phyloP scores from a whole-genome alignment of 441 rosid genomes.

The Euphorbia celastroides region DNA sequence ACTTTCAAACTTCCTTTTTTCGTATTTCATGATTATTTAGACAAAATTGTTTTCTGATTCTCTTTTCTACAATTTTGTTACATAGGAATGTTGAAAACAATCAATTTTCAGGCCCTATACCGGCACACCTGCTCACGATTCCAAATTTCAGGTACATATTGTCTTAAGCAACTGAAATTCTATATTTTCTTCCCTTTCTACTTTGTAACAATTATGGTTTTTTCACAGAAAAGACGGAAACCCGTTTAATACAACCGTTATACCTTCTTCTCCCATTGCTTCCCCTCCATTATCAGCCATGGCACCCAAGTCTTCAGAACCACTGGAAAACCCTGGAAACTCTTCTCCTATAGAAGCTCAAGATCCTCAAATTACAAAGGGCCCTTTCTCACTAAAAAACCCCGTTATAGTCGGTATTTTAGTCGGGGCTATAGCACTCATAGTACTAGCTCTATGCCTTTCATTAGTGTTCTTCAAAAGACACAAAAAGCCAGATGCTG shows the following conservation, averaged over 20 bases:
- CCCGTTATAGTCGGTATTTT: slow-evolving; percentile 36
- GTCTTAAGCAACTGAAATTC: too few species aligned
- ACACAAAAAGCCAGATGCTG: slow-evolving; percentile 20
- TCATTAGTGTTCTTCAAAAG: slow-evolving; percentile 40
- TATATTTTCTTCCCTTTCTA: slow-evolving; percentile 1
- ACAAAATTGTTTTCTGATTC: too few species aligned
- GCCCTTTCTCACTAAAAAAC: slow-evolving; percentile 25
- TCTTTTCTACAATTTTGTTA: slow-evolving; percentile 15
- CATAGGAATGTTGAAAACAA: slow-evolving; percentile 78
- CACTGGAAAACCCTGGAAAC: slow-evolving; percentile 30
- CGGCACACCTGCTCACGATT: slow-evolving; percentile 49
- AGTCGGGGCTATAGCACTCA: slow-evolving; percentile 37
- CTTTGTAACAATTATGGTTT: slow-evolving; percentile 11
- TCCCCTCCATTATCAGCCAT: slow-evolving; percentile 37
- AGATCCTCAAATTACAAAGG: slow-evolving; percentile 1
- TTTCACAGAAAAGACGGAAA: slow-evolving; percentile 85
- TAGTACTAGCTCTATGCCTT: slow-evolving; percentile 37
- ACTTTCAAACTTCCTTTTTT: slow-evolving; percentile 5
- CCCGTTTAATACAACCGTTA: slow-evolving; percentile 72
- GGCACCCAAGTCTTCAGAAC: slow-evolving; percentile 41
- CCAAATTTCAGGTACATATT: slow-evolving; percentile 68
- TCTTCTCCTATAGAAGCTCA: slow-evolving; percentile 33
- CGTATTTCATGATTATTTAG: background rate
- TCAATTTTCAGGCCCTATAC: slow-evolving; percentile 87
- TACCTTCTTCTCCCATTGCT: slow-evolving; percentile 49